A percentile compares a stretch with the other conserved stretches of the same genome.
Evolutionary conservation across 129 eudicot genomes (phyloP).

Genomic region (Flaveria sonorensis): DNA sequence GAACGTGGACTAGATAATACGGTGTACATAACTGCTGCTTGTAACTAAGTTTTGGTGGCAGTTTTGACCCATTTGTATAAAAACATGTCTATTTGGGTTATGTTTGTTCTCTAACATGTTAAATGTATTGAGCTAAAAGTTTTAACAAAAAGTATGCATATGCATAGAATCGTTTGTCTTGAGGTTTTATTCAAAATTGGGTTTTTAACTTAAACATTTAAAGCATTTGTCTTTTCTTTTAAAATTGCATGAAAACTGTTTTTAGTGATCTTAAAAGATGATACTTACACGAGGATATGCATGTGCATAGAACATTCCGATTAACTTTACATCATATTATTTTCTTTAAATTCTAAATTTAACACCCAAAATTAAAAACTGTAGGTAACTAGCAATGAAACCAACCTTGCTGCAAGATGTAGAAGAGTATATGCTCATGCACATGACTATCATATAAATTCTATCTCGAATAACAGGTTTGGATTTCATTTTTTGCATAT

Average conservation of each 20-base stretch:
- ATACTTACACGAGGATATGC: not conserved
- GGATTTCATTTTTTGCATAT: not conserved
- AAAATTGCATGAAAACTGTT: conserved; percentile 18
- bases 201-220: too few species aligned
- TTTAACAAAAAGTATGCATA: not conserved
- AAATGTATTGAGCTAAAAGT: not conserved
- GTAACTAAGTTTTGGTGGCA: not conserved
- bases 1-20: too few species aligned
- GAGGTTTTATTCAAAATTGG: too few species aligned
- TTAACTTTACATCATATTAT: conserved; percentile 9
- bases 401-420: conserved; percentile 90
- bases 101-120: not conserved
- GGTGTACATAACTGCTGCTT: too few species aligned
- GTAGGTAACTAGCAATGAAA: conserved; percentile 91
- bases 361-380: conserved; percentile 24
- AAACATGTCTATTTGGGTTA: too few species aligned
- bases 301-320: not conserved
- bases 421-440: conserved; percentile 99
- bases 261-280: not conserved
- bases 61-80: not conserved
- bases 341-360: conserved; percentile 12
- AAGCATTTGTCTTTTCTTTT: not conserved
- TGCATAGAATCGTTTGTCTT: too few species aligned
- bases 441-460: conserved; percentile 96
- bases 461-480: conserved; percentile 91